Conservation (phyloP, 1,284 basidiomycete species). For the Tylopilus orsonianus region DNA sequence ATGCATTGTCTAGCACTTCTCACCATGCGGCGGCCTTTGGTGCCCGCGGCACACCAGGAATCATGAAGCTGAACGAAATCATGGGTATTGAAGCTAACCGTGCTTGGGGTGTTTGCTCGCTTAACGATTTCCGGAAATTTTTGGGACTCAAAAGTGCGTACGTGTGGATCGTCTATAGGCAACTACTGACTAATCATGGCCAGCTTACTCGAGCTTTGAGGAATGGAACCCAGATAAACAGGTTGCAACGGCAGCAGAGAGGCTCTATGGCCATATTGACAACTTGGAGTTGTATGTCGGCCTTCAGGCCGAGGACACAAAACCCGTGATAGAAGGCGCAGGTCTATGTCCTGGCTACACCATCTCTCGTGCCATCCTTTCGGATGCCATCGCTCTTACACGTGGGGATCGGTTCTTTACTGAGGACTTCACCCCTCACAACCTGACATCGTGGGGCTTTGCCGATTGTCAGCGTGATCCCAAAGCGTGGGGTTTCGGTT, state of each 20-base stretch:
- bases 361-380: constrained; percentile 82
- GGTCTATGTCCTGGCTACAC: constrained; percentile 86
- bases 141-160: constrained; percentile 69
- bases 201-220: constrained; percentile 63
- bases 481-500: constrained; percentile 68
- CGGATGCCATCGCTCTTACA: constrained; percentile 84
- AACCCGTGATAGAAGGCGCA: constrained; percentile 74
- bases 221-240: constrained; percentile 84
- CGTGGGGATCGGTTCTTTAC: constrained; percentile 85
- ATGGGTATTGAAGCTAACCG: constrained; percentile 81
- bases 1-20: constrained; percentile 51
- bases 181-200: neutral
- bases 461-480: constrained; percentile 74
- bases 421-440: constrained; percentile 77
- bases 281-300: constrained; percentile 82
- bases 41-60: constrained; percentile 72
- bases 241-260: constrained; percentile 72
- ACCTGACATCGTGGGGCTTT: constrained; percentile 82
- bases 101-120: constrained; percentile 78
- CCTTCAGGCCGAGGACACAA: constrained; percentile 69
- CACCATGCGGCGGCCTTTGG: constrained; percentile 76
- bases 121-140: constrained; percentile 86
- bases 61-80: constrained; percentile 77
- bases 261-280: constrained; percentile 75
- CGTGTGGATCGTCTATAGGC: neutral